Base-by-base conservation (phyloP, 1,284 basidiomycete species). In the Tilletiopsis washingtonensis region DNA sequence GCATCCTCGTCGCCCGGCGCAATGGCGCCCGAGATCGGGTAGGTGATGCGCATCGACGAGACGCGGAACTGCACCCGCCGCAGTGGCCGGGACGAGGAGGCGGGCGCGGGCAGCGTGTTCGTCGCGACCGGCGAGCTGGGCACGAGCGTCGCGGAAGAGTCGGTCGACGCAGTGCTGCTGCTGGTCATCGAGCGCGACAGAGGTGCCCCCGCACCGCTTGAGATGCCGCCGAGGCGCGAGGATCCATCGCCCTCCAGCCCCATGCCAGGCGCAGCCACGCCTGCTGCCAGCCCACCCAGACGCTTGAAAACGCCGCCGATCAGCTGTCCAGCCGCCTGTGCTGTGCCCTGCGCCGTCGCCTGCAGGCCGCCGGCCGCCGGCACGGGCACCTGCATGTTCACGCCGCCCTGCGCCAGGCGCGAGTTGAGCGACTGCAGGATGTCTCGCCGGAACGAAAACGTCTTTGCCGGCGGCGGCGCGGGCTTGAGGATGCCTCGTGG, bases 21-120 rank as follows among this genome's bases (percentile, higher is more conserved):
- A 11, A 55, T 54, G 12, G 61, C 48, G n/a, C 56, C 53, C 2
- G 47, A 51, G 38, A 73, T 73, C 4, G 67, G 69, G 42, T 73
- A 73, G n/a, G 66, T 69, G 42, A 71, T 62, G 12, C 56, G 47
- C 55, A 73, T 64, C 20, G 56, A 51, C 2, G 66, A 62, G 23
- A 67, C 59, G 23, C 56, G 59, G 40, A 73, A 73, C 41, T 69
- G 70, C 11, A 73, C 70, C 49, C 61, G 64, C 21, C 62, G 57
- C 36, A 69, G 53, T 3, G 63, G 67, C 21, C 47, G 26, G 24
- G 40, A 19, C 20, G 44, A 42, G 12, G 38, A 49, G 11, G 52
- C 37, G 3, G 54, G 43, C 4, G 39, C 24, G 4, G 51, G 48
- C 5, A 50, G 45, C 15, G 24, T 47, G 27, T 47, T 45, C n/a